These are phyloP conservation scores for Penicillium odoratum DNA, from an alignment of 495 filamentous ascomycete genomes.

Conservation along the genomic window DNA sequence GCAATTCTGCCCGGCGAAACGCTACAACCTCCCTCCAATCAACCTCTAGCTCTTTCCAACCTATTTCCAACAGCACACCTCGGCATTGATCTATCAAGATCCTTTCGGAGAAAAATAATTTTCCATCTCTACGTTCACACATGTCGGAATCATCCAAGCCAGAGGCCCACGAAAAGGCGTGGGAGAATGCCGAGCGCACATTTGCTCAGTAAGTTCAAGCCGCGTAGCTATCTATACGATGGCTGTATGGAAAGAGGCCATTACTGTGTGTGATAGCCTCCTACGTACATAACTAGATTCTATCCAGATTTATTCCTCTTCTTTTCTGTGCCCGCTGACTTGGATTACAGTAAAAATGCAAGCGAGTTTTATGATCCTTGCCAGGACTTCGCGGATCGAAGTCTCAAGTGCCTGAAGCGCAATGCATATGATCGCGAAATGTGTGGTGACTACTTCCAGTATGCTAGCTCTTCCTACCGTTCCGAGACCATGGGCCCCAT, in stretches of 20 bases:
- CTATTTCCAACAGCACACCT: not conserved
- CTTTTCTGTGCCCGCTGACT: constrained; percentile 11
- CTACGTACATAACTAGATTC: not conserved
- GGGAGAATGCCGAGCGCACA: constrained; percentile 40
- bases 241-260: not conserved
- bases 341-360: constrained; percentile 63
- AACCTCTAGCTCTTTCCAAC: constrained; percentile 17
- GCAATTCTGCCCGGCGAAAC: constrained; percentile 24
- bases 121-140: not conserved
- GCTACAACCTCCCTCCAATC: constrained; percentile 22
- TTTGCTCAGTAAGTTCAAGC: constrained; percentile 39
- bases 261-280: not conserved
- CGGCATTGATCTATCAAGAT: not conserved
- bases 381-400: constrained; percentile 86
- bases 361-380: constrained; percentile 94
- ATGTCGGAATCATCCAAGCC: constrained; percentile 18
- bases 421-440: constrained; percentile 83
- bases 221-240: not conserved
- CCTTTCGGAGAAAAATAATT: not conserved
- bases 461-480: constrained; percentile 15
- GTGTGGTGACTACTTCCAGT: constrained; percentile 95
- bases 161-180: constrained; percentile 30
- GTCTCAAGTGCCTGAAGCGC: constrained; percentile 80
- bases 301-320: not conserved
- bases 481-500: not conserved